Conservation (phyloP, 805 yeast species). For the Candida nemodendra region DNA sequence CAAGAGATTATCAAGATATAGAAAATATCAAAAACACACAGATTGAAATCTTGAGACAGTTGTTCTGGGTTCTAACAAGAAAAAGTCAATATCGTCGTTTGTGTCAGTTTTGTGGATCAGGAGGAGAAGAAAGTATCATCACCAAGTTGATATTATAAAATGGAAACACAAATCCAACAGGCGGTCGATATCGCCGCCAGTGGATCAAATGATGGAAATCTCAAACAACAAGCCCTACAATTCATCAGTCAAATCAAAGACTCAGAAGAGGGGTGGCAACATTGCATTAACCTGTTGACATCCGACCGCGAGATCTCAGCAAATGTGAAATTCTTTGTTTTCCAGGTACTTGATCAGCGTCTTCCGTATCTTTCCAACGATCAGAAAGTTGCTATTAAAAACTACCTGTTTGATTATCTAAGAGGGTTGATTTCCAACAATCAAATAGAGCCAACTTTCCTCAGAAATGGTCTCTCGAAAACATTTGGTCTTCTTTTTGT, state of each 20-base stretch:
- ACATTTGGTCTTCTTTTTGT: conserved; percentile 52
- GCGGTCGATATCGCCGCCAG: conserved; percentile 83
- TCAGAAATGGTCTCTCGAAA: conserved; percentile 59
- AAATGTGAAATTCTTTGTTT: conserved; percentile 61
- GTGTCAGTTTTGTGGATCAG: neutral
- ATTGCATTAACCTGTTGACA: conserved; percentile 49
- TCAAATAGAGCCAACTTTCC: conserved; percentile 38
- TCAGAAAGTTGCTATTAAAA: conserved; percentile 46
- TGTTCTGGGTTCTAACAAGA: no score
- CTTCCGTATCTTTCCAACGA: conserved; percentile 44
- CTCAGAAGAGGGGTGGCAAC: conserved; percentile 54
- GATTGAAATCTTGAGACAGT: no score
- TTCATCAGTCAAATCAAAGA: conserved; percentile 53
- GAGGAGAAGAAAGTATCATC: neutral
- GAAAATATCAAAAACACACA: no score
- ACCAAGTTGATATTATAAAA: conserved; percentile 4
- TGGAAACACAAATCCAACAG: conserved; percentile 69
- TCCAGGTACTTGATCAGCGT: conserved; percentile 66
- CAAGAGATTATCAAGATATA: no score
- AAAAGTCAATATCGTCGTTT: neutral
- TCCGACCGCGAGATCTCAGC: conserved; percentile 40
- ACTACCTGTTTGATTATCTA: conserved; percentile 47
- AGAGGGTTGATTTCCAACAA: conserved; percentile 25
- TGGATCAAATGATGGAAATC: conserved; percentile 57
- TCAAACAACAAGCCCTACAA: conserved; percentile 60